Conservation (phyloP, 2,329 filamentous ascomycete species). For the Berkeleyomyces basicola region DNA sequence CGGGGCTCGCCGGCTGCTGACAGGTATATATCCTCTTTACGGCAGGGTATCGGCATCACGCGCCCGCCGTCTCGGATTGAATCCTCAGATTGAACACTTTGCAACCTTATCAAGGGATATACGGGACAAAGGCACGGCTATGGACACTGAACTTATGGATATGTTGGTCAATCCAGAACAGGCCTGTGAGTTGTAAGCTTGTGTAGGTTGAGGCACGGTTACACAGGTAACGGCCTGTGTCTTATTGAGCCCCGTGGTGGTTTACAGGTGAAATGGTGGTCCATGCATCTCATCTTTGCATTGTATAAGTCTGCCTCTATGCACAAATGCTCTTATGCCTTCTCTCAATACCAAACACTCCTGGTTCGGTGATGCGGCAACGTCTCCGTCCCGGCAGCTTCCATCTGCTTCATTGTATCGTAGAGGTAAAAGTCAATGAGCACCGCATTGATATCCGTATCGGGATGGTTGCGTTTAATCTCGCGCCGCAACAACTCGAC, state of each 20-base stretch:
- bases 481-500: slow-evolving; percentile 76
- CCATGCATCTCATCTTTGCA: not conserved
- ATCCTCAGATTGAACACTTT: slow-evolving; percentile 78
- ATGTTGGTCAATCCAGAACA: slow-evolving; percentile 38
- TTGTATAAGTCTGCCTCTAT: not conserved
- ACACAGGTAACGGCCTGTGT: not conserved
- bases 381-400: slow-evolving; percentile 41
- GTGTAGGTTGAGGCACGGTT: not conserved
- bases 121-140: slow-evolving; percentile 27
- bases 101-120: slow-evolving; percentile 53
- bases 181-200: slow-evolving; percentile 20
- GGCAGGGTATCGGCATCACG: slow-evolving; percentile 79
- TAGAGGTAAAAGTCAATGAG: slow-evolving; percentile 96
- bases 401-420: slow-evolving; percentile 78
- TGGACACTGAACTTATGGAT: slow-evolving; percentile 61
- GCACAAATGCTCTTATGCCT: too few species aligned
- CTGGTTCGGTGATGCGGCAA: slow-evolving; percentile 78
- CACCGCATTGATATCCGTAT: slow-evolving; percentile 64
- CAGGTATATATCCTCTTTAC: not conserved
- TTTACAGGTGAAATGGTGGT: too few species aligned
- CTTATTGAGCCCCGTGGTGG: too few species aligned
- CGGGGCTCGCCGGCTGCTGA: not conserved
- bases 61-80: slow-evolving; percentile 65
- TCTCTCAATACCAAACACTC: slow-evolving; percentile 74
- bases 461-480: slow-evolving; percentile 57